Evolutionary conservation across 2,329 filamentous ascomycete genomes (phyloP), one percentile per base, ranked within the genome.

Genomic region (Phaeoacremonium minimum): DNA sequence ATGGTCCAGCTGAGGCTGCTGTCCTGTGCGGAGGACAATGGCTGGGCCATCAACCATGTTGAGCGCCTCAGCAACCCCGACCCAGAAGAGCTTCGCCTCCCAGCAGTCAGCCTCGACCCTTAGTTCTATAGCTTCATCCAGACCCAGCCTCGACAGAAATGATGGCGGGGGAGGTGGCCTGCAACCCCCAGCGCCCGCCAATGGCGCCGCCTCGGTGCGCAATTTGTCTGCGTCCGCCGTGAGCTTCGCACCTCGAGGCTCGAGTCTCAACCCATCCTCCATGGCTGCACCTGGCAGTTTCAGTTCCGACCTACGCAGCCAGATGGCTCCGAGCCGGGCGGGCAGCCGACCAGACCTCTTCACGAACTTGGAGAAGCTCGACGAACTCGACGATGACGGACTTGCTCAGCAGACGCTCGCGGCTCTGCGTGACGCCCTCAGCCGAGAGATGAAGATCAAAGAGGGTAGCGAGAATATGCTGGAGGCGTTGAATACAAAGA

Each of bases 381-480:
- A 84, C 37, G 83, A 87, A 47, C 78, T 81, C 36, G 76, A 79
- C 41, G 61, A 61, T 52, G 48, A 67, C 49, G 44, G 57, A 13
- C 73, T 72, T 8, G 73, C 80, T 12, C 88, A 95, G 57, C 81
- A 88, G 60, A 76, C 80, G 28, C 80, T 95, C 51, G 76, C 81
- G 15, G 71, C 78, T 35, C 74, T 96, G 44, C 83, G 85, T 52
- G 90, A 96, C 50, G 79, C 84, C 53, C 83, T 98, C 46, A 91
- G 89, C 48, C 91, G 94, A 53, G 94, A 98, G 66, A 83, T 90
- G 66, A 97, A 97, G 71, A 97, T 98, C 57, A 96, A 95, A 62
- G 86, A 91, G 52, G 93, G 93, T 15, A 96, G 91, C 40, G 93
- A 98, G 69, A 98, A 98, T 58, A 83, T 98, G 77, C 72, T 98